Evolutionary conservation across 805 yeast species (phyloP).

Genomic region (Yarrowia yakushimensis): DNA sequence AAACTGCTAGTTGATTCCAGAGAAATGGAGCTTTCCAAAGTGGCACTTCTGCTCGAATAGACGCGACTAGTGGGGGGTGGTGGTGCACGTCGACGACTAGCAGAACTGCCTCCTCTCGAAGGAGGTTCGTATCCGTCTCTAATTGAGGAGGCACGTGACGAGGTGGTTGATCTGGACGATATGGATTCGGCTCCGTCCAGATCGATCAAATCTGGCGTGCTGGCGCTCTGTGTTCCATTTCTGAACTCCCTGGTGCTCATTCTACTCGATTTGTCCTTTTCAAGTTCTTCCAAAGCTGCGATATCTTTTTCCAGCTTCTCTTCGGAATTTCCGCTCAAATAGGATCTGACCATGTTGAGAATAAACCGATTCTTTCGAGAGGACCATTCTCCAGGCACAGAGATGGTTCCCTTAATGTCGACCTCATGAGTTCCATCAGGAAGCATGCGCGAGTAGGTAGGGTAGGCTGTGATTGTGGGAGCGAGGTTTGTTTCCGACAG

Average conservation of each 20-base stretch:
- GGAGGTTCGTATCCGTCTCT: not conserved
- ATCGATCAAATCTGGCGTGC: not conserved
- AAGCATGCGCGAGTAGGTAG: slow-evolving; percentile 48
- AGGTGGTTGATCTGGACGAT: not conserved
- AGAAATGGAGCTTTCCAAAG: not conserved
- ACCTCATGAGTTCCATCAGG: slow-evolving; percentile 46
- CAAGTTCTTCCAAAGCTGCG: not conserved
- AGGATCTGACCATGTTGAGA: slow-evolving; percentile 62
- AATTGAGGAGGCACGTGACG: not conserved
- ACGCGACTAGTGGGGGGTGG: slow-evolving; percentile 3
- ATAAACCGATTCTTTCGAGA: slow-evolving; percentile 68
- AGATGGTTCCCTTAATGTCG: slow-evolving; percentile 69
- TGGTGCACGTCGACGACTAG: not conserved
- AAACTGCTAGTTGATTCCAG: not conserved
- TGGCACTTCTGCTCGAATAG: not conserved
- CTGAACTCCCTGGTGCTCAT: not conserved
- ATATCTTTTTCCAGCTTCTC: slow-evolving; percentile 1
- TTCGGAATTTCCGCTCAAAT: not conserved
- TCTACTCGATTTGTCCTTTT: not conserved
- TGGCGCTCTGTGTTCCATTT: not conserved
- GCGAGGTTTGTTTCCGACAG: not conserved
- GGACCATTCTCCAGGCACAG: slow-evolving; percentile 59
- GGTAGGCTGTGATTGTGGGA: slow-evolving; percentile 39
- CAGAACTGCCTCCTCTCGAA: not conserved
- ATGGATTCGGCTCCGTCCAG: not conserved